Evolutionary conservation across 2,329 filamentous ascomycete species (phyloP).

Genomic region (Ophiostoma pallidulum): DNA sequence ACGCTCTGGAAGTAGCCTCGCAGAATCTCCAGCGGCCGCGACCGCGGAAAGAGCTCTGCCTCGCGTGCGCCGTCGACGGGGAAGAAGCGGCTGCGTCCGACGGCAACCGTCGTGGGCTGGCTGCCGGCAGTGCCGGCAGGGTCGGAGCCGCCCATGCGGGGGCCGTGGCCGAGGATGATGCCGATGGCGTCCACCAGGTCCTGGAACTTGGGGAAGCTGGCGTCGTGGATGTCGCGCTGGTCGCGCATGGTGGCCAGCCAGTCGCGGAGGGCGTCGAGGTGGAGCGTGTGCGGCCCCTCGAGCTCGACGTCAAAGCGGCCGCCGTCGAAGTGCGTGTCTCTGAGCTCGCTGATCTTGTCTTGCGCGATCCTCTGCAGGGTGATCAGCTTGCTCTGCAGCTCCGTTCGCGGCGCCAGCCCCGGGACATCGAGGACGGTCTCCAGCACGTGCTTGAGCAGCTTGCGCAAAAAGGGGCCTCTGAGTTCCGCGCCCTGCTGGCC

Average conservation of each 20-base stretch:
- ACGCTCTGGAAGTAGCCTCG: slow-evolving; percentile 49
- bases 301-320: slow-evolving; percentile 29
- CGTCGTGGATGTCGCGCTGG: slow-evolving; percentile 23
- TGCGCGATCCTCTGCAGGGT: slow-evolving; percentile 9
- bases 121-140: background rate
- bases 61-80: slow-evolving; percentile 27
- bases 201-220: slow-evolving; percentile 38
- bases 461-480: slow-evolving; percentile 14
- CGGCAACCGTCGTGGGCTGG: slow-evolving; percentile 18
- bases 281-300: slow-evolving; percentile 31
- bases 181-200: slow-evolving; percentile 42
- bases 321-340: slow-evolving; percentile 10
- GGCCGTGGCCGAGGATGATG: slow-evolving; percentile 38
- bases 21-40: slow-evolving; percentile 25
- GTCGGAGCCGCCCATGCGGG: slow-evolving; percentile 28
- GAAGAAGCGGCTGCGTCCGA: slow-evolving; percentile 43
- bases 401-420: slow-evolving; percentile 19
- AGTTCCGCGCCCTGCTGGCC: slow-evolving; percentile 3
- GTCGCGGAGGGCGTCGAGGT: slow-evolving; percentile 31
- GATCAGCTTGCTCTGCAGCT: slow-evolving; percentile 16
- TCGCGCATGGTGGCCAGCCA: slow-evolving; percentile 37
- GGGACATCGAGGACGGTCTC: slow-evolving; percentile 28
- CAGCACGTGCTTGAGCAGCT: slow-evolving; percentile 14
- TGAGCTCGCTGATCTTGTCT: slow-evolving; percentile 4
- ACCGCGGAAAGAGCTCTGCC: slow-evolving; percentile 20